These are phyloP conservation scores for Apiotrichum akiyoshidainum DNA, from an alignment of 1,284 basidiomycete genomes.

Conservation along the genomic window DNA sequence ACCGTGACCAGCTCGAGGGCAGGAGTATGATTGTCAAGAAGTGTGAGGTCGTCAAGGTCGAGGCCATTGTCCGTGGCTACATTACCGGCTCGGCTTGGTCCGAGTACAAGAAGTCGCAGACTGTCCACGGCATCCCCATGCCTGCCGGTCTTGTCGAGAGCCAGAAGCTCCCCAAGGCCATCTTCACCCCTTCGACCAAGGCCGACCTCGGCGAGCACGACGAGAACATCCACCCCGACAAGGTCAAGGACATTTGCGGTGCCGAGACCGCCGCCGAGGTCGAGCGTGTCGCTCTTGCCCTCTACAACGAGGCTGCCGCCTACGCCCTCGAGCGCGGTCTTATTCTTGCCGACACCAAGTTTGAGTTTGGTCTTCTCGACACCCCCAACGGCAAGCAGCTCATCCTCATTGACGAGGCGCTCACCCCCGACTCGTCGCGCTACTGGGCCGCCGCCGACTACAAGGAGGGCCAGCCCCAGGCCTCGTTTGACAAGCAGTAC, in stretches of 20 bases:
- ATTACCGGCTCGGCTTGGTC: conserved; percentile 93
- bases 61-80: conserved; percentile 96
- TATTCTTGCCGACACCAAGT: conserved; percentile 93
- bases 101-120: conserved; percentile 85
- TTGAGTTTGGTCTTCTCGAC: conserved; percentile 74
- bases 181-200: conserved; percentile 97
- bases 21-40: conserved; percentile 88
- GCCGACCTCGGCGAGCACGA: conserved; percentile 93
- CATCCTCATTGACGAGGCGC: conserved; percentile 89
- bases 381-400: conserved; percentile 55
- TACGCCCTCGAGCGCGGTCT: conserved; percentile 78
- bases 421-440: conserved; percentile 94
- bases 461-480: conserved; percentile 69
- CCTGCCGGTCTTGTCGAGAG: conserved; percentile 80
- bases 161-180: conserved; percentile 71
- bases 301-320: conserved; percentile 64
- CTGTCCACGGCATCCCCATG: conserved; percentile 81
- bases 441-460: conserved; percentile 88
- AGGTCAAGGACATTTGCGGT: conserved; percentile 55
- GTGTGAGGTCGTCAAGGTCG: conserved; percentile 87
- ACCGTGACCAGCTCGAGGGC: conserved; percentile 66
- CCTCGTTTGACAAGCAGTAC: conserved; percentile 97
- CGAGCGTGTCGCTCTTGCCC: conserved; percentile 44
- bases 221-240: conserved; percentile 93
- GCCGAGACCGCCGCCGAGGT: conserved; percentile 48